A percentile compares a stretch with the other conserved stretches of the same genome.
phyloP scores from a whole-genome alignment of 2,329 filamentous ascomycete species.

The Chrysoporthe cubensis region DNA sequence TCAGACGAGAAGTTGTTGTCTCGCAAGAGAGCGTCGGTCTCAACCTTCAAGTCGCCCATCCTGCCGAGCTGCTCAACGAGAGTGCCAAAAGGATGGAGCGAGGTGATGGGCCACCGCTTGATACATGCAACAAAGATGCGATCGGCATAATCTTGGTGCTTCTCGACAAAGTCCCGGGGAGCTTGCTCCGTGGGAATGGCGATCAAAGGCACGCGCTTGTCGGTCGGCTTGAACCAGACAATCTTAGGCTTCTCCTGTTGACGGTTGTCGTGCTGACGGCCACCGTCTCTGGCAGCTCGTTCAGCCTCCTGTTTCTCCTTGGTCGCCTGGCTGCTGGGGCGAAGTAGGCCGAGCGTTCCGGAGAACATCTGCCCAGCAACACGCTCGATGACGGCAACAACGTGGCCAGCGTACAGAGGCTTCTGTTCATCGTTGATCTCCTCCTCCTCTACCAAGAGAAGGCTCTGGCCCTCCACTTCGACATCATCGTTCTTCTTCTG shows the following conservation, averaged over 20 bases:
- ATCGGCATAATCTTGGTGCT: slow-evolving; percentile 96
- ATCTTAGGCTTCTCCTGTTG: slow-evolving; percentile 98
- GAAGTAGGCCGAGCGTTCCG: slow-evolving; percentile 88
- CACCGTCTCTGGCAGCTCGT: slow-evolving; percentile 85
- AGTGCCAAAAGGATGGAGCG: slow-evolving; percentile 97
- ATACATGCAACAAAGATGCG: slow-evolving; percentile 99
- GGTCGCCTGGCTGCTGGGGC: slow-evolving; percentile 95
- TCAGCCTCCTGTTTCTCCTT: slow-evolving; percentile 99
- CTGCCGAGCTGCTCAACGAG: slow-evolving; percentile 95
- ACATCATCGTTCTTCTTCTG: slow-evolving; percentile 99
- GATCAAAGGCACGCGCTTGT: slow-evolving; percentile 97
- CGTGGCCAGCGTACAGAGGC: slow-evolving; percentile 93
- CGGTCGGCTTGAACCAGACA: slow-evolving; percentile 99
- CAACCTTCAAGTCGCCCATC: slow-evolving; percentile 96
- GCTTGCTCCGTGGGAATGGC: slow-evolving; percentile 98
- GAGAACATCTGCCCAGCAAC: slow-evolving; percentile 99
- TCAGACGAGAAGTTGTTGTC: slow-evolving; percentile 99
- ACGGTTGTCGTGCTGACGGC: slow-evolving; percentile 76
- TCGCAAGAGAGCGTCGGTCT: slow-evolving; percentile 93
- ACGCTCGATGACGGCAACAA: slow-evolving; percentile 96
- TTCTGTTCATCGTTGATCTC: slow-evolving; percentile 99
- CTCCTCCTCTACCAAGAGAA: slow-evolving; percentile 95
- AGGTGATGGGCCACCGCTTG: slow-evolving; percentile 99
- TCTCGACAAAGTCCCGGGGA: slow-evolving; percentile 96
- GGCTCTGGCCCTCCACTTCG: slow-evolving; percentile 95